These are phyloP conservation scores for Pulveroboletus sp. DNA, from an alignment of 768 basidiomycete species.

Conservation along the genomic window DNA sequence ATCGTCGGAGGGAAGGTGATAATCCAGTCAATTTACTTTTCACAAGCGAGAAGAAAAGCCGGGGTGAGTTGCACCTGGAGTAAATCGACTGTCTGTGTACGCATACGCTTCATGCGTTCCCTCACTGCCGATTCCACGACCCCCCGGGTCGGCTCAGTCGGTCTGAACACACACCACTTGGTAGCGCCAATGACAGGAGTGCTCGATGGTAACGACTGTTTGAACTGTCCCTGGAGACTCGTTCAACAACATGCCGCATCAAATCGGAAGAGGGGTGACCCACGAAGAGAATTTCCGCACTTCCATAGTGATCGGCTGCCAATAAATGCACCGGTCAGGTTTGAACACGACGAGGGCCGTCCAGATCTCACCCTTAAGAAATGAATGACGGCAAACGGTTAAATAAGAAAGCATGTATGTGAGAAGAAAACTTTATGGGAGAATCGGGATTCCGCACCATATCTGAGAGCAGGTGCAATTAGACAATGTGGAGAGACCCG, in stretches of 20 bases:
- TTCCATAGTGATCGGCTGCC: slow-evolving; percentile 83
- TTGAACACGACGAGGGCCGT: background rate
- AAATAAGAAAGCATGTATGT: slow-evolving; percentile 1
- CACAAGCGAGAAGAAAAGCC: background rate
- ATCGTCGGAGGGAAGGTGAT: background rate
- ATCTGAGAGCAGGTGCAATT: slow-evolving; percentile 34
- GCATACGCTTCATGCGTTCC: slow-evolving; percentile 71
- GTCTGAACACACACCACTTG: slow-evolving; percentile 81
- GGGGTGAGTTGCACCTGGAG: slow-evolving; percentile 51
- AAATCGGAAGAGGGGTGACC: slow-evolving; percentile 19
- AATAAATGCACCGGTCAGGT: slow-evolving; percentile 11
- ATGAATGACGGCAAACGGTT: slow-evolving; percentile 1
- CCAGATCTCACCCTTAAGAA: slow-evolving; percentile 25
- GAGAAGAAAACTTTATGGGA: slow-evolving; percentile 15
- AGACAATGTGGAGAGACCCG: slow-evolving; percentile 11
- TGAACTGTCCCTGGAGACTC: slow-evolving; percentile 62
- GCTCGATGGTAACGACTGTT: slow-evolving; percentile 39
- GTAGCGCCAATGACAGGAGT: slow-evolving; percentile 64
- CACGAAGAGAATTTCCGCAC: slow-evolving; percentile 79
- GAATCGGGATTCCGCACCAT: slow-evolving; percentile 44
- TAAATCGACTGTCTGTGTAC: slow-evolving; percentile 55
- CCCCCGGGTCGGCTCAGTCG: slow-evolving; percentile 45
- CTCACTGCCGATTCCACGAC: slow-evolving; percentile 60
- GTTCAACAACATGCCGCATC: background rate
- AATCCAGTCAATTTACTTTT: background rate